These are phyloP conservation scores for Ceratobasidium theobromae DNA, from an alignment of 1,284 basidiomycete species.

Conservation along the genomic window DNA sequence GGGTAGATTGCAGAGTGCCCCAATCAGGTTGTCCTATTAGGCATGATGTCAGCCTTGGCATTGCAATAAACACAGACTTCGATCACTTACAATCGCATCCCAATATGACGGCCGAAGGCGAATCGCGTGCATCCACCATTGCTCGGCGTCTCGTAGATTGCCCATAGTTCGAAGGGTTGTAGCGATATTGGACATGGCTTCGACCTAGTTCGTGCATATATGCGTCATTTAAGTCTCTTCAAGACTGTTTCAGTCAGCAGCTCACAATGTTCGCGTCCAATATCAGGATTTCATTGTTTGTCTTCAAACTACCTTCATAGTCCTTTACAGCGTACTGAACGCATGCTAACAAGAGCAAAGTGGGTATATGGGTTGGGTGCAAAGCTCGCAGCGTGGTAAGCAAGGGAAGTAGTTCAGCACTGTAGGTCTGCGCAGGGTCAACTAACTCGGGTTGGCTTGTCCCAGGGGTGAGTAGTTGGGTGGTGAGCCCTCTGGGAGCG, in stretches of 20 bases:
- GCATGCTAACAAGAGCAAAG: slow-evolving; percentile 44
- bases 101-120: slow-evolving; percentile 48
- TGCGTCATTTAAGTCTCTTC: not conserved
- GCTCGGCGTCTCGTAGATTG: slow-evolving; percentile 45
- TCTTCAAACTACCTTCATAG: slow-evolving; percentile 38
- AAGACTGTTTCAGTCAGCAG: not conserved
- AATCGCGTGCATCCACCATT: slow-evolving; percentile 52
- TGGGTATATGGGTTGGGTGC: slow-evolving; percentile 44
- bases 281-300: slow-evolving; percentile 38
- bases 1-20: slow-evolving; percentile 45
- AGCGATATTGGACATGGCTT: slow-evolving; percentile 57
- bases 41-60: not conserved
- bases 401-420: slow-evolving; percentile 41
- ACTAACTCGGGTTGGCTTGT: not conserved
- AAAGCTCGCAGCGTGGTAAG: slow-evolving; percentile 41
- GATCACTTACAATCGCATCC: slow-evolving; percentile 46
- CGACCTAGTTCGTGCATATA: slow-evolving; percentile 41
- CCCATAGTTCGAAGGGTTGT: slow-evolving; percentile 50
- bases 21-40: slow-evolving; percentile 47
- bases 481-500: slow-evolving; percentile 33
- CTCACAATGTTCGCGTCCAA: slow-evolving; percentile 48
- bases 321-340: slow-evolving; percentile 44
- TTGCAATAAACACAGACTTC: slow-evolving; percentile 11
- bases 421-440: slow-evolving; percentile 36
- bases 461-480: not conserved